Evolutionary conservation across 148 eudicot species (phyloP).

Genomic region (Rhododendron vialii): DNA sequence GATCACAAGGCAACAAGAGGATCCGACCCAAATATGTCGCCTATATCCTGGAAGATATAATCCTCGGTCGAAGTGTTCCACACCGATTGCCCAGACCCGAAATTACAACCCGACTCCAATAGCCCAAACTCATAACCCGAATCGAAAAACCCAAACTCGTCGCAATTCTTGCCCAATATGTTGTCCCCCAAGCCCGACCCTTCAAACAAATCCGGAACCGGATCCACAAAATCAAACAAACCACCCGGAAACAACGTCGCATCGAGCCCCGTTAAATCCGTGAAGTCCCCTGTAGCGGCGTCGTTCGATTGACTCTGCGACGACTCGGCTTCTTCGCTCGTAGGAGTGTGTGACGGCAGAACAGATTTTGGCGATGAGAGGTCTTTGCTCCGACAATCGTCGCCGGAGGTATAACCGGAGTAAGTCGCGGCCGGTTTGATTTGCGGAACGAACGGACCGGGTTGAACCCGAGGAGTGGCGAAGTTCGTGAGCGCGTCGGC

Average conservation of each 20-base stretch:
- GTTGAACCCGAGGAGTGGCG: slow-evolving; percentile 19
- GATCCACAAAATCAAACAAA: slow-evolving; percentile 35
- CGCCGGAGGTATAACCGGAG: slow-evolving; percentile 43
- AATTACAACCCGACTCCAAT: background rate
- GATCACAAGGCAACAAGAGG: slow-evolving; percentile 42
- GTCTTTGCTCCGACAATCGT: slow-evolving; percentile 26
- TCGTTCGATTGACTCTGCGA: slow-evolving; percentile 11
- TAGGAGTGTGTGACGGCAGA: slow-evolving; percentile 30
- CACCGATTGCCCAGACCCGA: slow-evolving; percentile 23
- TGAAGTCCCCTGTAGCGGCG: slow-evolving; percentile 9
- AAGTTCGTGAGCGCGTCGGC: slow-evolving; percentile 71
- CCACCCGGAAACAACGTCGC: slow-evolving; percentile 35
- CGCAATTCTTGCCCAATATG: slow-evolving; percentile 24
- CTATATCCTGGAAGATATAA: slow-evolving; percentile 51
- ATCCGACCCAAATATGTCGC: slow-evolving; percentile 76
- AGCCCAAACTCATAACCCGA: slow-evolving; percentile 29
- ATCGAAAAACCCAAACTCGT: slow-evolving; percentile 12
- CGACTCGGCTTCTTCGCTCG: slow-evolving; percentile 27
- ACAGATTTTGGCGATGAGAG: slow-evolving; percentile 59
- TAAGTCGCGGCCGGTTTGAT: slow-evolving; percentile 6
- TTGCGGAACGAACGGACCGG: background rate
- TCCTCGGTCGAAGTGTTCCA: slow-evolving; percentile 31
- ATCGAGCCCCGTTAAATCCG: slow-evolving; percentile 20
- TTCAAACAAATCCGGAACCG: slow-evolving; percentile 40
- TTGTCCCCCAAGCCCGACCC: slow-evolving; percentile 8